These are phyloP conservation scores for Colletotrichum sp. DNA, from an alignment of 2,329 filamentous ascomycete genomes.

Conservation along the genomic window DNA sequence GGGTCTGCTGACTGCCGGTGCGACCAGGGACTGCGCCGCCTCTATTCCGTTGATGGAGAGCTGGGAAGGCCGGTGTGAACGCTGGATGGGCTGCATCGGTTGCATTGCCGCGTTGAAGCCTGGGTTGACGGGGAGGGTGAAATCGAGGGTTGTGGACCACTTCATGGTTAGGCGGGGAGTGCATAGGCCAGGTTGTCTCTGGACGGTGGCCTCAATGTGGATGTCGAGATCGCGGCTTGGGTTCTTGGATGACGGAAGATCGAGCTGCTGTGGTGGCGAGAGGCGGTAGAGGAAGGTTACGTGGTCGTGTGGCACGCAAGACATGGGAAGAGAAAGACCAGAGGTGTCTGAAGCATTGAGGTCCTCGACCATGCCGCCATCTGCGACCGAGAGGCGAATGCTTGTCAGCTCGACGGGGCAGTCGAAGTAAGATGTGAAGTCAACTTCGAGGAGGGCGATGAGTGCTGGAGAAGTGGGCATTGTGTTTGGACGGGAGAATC, in stretches of 20 bases:
- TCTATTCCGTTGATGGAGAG: slow-evolving; percentile 64
- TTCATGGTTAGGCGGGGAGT: slow-evolving; percentile 66
- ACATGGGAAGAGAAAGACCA: slow-evolving; percentile 59
- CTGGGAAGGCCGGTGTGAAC: slow-evolving; percentile 66
- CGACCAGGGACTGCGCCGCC: slow-evolving; percentile 58
- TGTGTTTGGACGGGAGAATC: slow-evolving; percentile 70
- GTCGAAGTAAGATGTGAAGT: slow-evolving; percentile 73
- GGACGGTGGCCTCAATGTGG: slow-evolving; percentile 63
- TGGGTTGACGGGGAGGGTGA: slow-evolving; percentile 68
- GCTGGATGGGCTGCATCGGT: slow-evolving; percentile 63
- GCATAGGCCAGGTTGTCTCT: slow-evolving; percentile 61
- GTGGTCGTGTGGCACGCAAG: slow-evolving; percentile 75
- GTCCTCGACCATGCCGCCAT: slow-evolving; percentile 65
- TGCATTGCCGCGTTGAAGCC: slow-evolving; percentile 63
- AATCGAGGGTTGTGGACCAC: slow-evolving; percentile 74
- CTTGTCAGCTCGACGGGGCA: slow-evolving; percentile 68
- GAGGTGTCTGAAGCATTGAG: slow-evolving; percentile 52
- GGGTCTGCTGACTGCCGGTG: slow-evolving; percentile 62
- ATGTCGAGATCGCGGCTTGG: slow-evolving; percentile 61
- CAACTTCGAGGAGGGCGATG: slow-evolving; percentile 75
- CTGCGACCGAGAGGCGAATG: slow-evolving; percentile 61
- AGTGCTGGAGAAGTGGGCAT: slow-evolving; percentile 64
- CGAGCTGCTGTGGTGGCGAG: slow-evolving; percentile 50
- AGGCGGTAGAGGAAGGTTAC: slow-evolving; percentile 77
- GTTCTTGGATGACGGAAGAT: slow-evolving; percentile 46